Percentiles rank a stretch among this genome's conserved stretches.
These are phyloP conservation scores for Ambrosiella beaveri DNA, from an alignment of 2,329 filamentous ascomycete genomes.

Conservation along the genomic window DNA sequence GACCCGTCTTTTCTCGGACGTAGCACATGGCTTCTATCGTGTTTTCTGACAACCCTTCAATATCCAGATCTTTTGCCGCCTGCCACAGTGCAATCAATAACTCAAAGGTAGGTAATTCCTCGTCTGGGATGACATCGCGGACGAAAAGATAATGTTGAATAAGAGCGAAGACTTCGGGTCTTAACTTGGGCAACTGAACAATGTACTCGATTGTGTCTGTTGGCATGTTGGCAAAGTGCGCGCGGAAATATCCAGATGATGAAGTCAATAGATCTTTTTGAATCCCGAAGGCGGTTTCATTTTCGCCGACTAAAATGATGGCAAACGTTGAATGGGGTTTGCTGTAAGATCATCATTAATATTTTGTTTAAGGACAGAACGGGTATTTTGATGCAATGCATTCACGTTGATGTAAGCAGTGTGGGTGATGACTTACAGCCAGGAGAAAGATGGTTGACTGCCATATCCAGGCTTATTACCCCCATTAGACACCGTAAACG, in stretches of 20 bases:
- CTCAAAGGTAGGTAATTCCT: conserved; percentile 34
- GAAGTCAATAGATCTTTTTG: conserved; percentile 41
- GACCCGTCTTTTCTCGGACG: conserved; percentile 32
- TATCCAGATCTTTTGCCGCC: conserved; percentile 32
- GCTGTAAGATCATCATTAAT: conserved; percentile 2
- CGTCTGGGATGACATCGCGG: conserved; percentile 27
- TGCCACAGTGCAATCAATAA: conserved; percentile 39
- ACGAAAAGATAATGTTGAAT: conserved; percentile 39
- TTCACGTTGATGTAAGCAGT: not conserved
- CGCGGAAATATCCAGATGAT: conserved; percentile 31
- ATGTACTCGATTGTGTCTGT: conserved; percentile 31
- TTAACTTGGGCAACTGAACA: conserved; percentile 31
- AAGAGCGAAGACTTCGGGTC: conserved; percentile 35
- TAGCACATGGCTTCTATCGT: conserved; percentile 41
- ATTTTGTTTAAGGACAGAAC: too few relatives aligned
- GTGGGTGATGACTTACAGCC: conserved; percentile 13
- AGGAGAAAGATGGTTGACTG: conserved; percentile 12
- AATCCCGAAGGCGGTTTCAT: conserved; percentile 37
- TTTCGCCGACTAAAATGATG: conserved; percentile 34
- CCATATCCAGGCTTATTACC: not conserved
- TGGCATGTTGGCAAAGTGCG: conserved; percentile 24
- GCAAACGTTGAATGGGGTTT: conserved; percentile 39
- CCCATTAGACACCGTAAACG: conserved; percentile 5
- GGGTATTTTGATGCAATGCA: not conserved
- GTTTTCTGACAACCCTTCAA: conserved; percentile 38